Evolutionary conservation across 140 eudicot genomes (phyloP).

Genomic region (Erigeron philadelphicus): DNA sequence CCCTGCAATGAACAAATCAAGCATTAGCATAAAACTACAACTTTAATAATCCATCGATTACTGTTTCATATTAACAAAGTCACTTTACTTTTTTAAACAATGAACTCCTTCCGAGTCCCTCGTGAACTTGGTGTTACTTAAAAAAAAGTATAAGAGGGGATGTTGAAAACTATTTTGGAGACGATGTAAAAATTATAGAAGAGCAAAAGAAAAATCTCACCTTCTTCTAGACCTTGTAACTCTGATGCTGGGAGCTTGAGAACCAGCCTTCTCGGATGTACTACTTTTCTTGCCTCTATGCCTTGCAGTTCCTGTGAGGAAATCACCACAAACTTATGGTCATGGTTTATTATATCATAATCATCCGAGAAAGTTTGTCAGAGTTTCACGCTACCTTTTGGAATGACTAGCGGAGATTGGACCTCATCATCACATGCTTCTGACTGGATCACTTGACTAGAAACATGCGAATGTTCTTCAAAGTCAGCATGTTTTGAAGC

Average conservation of each 20-base stretch:
- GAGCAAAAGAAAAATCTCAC: constrained; percentile 22
- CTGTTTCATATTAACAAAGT: background rate
- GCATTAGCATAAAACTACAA: background rate
- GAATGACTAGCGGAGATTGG: constrained; percentile 41
- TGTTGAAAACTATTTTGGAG: background rate
- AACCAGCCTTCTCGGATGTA: constrained; percentile 29
- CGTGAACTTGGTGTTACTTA: background rate
- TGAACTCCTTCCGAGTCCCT: background rate
- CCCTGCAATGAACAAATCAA: constrained; percentile 6
- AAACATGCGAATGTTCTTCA: constrained; percentile 41
- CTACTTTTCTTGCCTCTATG: constrained; percentile 42
- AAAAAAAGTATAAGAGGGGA: background rate
- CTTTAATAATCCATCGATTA: background rate
- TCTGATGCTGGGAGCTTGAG: constrained; percentile 36
- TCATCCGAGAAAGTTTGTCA: background rate
- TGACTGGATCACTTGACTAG: constrained; percentile 53
- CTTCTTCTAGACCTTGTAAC: constrained; percentile 58
- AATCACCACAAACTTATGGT: constrained; percentile 14
- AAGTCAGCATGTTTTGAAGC: constrained; percentile 24
- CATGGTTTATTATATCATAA: background rate
- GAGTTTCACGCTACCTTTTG: constrained; percentile 43
- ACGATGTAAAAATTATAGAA: no score
- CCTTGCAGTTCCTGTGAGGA: constrained; percentile 45
- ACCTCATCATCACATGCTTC: constrained; percentile 58
- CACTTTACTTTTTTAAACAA: no score